Conservation (phyloP, 495 filamentous ascomycete genomes). For the Antarctomyces pellizariae region DNA sequence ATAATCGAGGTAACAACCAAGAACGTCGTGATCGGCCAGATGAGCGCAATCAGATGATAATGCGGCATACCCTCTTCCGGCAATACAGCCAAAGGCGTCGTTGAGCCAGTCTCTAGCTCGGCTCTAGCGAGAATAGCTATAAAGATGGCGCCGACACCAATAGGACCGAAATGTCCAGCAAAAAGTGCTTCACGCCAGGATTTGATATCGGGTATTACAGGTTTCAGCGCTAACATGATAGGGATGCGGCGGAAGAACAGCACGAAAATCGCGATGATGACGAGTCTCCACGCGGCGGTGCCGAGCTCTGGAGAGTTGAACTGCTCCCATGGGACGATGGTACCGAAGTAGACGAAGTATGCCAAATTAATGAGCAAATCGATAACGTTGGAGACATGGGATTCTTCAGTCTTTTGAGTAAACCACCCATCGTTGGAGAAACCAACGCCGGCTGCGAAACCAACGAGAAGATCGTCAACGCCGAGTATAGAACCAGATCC, state of each 20-base stretch:
- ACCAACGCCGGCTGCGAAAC: slow-evolving; percentile 83
- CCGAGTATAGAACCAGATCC: slow-evolving; percentile 83
- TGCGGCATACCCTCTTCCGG: slow-evolving; percentile 27
- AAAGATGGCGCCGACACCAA: slow-evolving; percentile 93
- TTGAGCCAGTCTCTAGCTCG: slow-evolving; percentile 53
- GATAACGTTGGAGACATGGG: slow-evolving; percentile 97
- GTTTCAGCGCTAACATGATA: slow-evolving; percentile 81
- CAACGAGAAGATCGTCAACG: slow-evolving; percentile 88
- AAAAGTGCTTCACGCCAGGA: slow-evolving; percentile 97
- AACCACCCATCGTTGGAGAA: slow-evolving; percentile 99
- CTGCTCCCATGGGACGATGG: slow-evolving; percentile 85
- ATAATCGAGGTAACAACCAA: slow-evolving; percentile 85
- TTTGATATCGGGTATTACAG: slow-evolving; percentile 87
- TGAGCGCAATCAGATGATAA: slow-evolving; percentile 49
- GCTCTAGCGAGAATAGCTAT: slow-evolving; percentile 78
- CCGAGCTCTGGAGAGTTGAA: slow-evolving; percentile 54
- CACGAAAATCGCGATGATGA: slow-evolving; percentile 75
- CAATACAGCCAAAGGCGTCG: slow-evolving; percentile 42
- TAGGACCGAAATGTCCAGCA: slow-evolving; percentile 94
- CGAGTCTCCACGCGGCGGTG: slow-evolving; percentile 63
- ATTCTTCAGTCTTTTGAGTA: slow-evolving; percentile 91
- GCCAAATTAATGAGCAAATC: slow-evolving; percentile 91
- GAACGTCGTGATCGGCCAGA: slow-evolving; percentile 94
- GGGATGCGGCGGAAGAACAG: slow-evolving; percentile 93
- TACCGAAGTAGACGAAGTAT: slow-evolving; percentile 93